phyloP scores from a whole-genome alignment of 352 stramenopile species.

The Phytophthora sojae region DNA sequence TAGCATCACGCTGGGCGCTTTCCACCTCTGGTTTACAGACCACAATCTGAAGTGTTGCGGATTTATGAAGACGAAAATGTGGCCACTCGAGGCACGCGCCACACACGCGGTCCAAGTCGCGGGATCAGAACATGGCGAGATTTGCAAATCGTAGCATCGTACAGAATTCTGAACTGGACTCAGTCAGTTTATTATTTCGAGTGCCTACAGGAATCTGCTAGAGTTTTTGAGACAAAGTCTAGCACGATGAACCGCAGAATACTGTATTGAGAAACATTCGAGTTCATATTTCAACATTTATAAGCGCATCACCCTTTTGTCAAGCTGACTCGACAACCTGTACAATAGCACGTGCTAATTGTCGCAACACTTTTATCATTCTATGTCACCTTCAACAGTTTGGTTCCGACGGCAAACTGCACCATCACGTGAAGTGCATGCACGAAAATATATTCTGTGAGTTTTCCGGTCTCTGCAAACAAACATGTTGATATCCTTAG shows the following conservation, averaged over 20 bases:
- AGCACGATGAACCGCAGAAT: neutral
- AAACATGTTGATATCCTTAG: neutral
- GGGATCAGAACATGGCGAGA: constrained; percentile 14
- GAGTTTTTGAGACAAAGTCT: neutral
- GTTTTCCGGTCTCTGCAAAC: neutral
- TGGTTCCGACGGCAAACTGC: neutral
- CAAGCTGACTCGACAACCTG: neutral
- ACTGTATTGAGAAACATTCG: neutral
- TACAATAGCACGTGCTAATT: neutral
- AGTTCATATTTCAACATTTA: neutral
- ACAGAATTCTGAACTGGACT: neutral
- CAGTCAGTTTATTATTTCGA: constrained; percentile 8
- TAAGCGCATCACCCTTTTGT: neutral
- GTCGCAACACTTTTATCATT: neutral
- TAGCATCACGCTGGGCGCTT: neutral
- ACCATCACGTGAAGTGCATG: neutral
- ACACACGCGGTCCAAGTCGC: constrained; percentile 20
- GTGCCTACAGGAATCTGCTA: too few relatives aligned
- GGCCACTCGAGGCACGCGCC: constrained; percentile 25
- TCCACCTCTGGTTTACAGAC: constrained; percentile 6
- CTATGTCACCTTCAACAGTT: neutral
- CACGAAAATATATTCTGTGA: neutral
- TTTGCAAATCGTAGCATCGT: constrained; percentile 31
- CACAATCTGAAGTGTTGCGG: constrained; percentile 10
- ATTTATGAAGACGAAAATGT: constrained; percentile 10